Percentiles rank a stretch among this genome's conserved stretches.
Conservation (phyloP, 352 stramenopile species). For the Globisporangium canariense region DNA sequence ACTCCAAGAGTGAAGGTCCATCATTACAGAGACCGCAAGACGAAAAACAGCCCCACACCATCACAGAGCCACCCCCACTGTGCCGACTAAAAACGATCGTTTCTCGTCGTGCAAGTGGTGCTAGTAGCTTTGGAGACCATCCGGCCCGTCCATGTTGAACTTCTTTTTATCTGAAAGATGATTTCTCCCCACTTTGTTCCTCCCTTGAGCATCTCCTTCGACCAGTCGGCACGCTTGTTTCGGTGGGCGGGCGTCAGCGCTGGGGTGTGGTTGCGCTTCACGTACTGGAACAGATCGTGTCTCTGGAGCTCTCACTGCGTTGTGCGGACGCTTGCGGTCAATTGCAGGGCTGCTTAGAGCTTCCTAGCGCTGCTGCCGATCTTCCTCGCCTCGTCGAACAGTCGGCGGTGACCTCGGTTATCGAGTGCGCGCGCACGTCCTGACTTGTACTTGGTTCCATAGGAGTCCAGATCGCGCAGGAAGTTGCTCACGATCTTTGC, state of each 20-base stretch:
- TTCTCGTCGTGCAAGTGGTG: not conserved
- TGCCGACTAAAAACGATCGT: conserved; percentile 1
- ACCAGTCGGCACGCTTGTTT: not conserved
- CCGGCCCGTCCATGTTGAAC: not conserved
- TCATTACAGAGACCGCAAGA: too few species aligned
- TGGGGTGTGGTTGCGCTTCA: not conserved
- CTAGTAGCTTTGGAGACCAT: conserved; percentile 1
- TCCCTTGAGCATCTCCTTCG: not conserved
- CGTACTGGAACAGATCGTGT: conserved; percentile 1
- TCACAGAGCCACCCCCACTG: too few species aligned
- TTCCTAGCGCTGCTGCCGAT: not conserved
- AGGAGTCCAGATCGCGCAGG: not conserved
- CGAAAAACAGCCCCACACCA: too few species aligned
- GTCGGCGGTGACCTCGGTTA: not conserved
- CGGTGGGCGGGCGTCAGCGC: not conserved
- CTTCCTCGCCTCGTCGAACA: not conserved
- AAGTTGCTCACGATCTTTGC: not conserved
- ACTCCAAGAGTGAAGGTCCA: too few species aligned
- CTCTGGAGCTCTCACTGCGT: not conserved
- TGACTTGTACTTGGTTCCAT: not conserved
- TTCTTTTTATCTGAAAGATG: not conserved
- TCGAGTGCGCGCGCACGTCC: not conserved
- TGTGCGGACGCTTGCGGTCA: not conserved
- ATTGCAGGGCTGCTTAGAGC: not conserved
- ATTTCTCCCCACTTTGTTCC: not conserved